A percentile compares a stretch with the other conserved stretches of the same genome.
These are phyloP conservation scores for Parasarocladium wereldwijsianum DNA, from an alignment of 2,329 filamentous ascomycete species.

Conservation along the genomic window DNA sequence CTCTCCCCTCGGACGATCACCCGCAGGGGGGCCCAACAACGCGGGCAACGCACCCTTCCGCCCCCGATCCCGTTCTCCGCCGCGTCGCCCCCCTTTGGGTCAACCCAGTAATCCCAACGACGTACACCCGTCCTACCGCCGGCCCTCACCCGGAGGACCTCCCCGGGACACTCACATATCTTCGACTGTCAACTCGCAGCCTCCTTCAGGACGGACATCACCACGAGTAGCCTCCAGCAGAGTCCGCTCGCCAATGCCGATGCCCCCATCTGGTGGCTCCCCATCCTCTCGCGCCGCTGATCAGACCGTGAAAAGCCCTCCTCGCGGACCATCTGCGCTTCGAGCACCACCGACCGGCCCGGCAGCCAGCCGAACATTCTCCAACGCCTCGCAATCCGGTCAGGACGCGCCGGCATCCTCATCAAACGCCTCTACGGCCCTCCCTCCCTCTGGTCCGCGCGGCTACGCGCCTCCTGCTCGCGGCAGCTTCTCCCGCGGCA, in stretches of 20 bases:
- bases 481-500: too few species aligned
- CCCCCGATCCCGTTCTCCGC: conserved; percentile 36
- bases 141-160: conserved; percentile 28
- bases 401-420: conserved; percentile 11
- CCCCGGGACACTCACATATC: conserved; percentile 33
- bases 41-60: conserved; percentile 30
- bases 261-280: too few species aligned
- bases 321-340: conserved; percentile 38
- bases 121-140: conserved; percentile 27
- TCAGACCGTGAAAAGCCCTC: too few species aligned
- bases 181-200: conserved; percentile 35
- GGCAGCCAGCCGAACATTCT: conserved; percentile 22
- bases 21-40: conserved; percentile 12
- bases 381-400: conserved; percentile 19
- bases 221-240: conserved; percentile 33
- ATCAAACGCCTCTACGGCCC: conserved; percentile 24
- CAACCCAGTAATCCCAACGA: too few species aligned
- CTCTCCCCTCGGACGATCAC: conserved; percentile 14
- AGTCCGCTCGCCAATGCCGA: conserved; percentile 29
- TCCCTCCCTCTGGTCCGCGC: conserved; percentile 38
- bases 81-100: conserved; percentile 22
- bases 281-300: too few species aligned
- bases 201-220: conserved; percentile 35
- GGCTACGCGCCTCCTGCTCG: conserved; percentile 32
- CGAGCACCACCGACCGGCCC: conserved; percentile 33